Base-by-base conservation (phyloP, 192 early-diverging fungal species). In the Mortierella antarctica region DNA sequence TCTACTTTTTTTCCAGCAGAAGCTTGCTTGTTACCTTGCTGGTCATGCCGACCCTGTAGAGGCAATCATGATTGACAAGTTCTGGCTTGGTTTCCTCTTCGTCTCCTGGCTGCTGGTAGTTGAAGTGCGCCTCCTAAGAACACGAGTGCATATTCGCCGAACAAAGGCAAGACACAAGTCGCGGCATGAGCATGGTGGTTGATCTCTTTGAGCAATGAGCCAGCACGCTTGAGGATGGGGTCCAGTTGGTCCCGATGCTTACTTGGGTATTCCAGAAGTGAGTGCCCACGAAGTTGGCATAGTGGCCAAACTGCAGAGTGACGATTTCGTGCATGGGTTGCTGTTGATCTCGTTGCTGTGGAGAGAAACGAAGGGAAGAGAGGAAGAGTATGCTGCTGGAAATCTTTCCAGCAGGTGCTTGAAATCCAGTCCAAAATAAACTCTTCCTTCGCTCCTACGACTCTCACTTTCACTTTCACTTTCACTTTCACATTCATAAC, bases 221-320 rank as follows among this genome's bases (percentile, higher is more conserved):
- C 7, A 15, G 57, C 46, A 51, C 79, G 64, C 54, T 67, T 45
- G 49, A 83, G 13, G 31, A 65, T 65, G 40, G 56, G 42, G 9
- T 63, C 62, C 42, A 50, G 58, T 7, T 59, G 3, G n/a, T n/a
- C n/a, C 31, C 31, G 31, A 52, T 52, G 1, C 20, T 48, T 76
- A 92, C 95, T 86, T 94, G 92, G 17, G 93, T 84, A 80, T 97
- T 99, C 96, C 96, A 99, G 71, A 90, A 96, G 83, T 99, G 96
- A 17, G 95, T 90, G 12, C 95, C 96, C 4, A 95, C 92, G 82
- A 90, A 96, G 80, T 96, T 96, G 50, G 96, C 89, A 53, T 84
- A 80, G 31, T 94, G 91, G 41, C 97, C 97, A 75, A 97, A 87
- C 84, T 98, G 96, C 21, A 99, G 74, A 8, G 97, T 97, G n/a